A percentile compares a stretch with the other conserved stretches of the same genome.
Conservation (phyloP, 139 green algal genomes). For the Chlamydomonas sp. region DNA sequence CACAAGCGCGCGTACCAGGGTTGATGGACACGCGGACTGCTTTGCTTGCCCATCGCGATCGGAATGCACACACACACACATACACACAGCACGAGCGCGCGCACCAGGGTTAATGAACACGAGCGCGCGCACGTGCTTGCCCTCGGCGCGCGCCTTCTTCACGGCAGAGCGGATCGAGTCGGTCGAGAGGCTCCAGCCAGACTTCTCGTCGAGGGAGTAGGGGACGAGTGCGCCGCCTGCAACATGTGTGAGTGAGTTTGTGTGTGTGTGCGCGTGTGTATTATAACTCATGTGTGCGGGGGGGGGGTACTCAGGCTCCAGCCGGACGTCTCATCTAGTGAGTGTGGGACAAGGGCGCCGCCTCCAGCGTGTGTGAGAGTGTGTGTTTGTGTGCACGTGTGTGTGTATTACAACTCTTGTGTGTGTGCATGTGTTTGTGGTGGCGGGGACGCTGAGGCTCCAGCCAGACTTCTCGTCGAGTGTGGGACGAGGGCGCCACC, state of each 20-base stretch:
- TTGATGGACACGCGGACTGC: constrained; percentile 92
- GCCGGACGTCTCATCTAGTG: constrained; percentile 53
- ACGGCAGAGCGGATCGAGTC: constrained; percentile 30
- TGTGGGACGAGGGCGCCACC: constrained; percentile 66
- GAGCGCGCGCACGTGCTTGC: constrained; percentile 63
- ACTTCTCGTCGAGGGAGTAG: constrained; percentile 68
- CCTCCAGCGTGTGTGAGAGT: constrained; percentile 18
- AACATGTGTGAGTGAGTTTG: too few species aligned
- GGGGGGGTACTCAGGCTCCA: constrained; percentile 51
- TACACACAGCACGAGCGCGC: too few species aligned
- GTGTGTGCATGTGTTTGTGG: neutral
- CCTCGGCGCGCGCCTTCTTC: constrained; percentile 34
- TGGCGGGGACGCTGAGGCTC: constrained; percentile 26
- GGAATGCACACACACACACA: too few species aligned
- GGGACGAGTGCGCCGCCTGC: constrained; percentile 56
- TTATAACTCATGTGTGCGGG: constrained; percentile 22
- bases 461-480: constrained; percentile 63
- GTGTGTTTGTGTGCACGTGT: too few species aligned
- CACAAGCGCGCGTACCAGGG: too few species aligned
- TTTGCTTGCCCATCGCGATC: too few species aligned
- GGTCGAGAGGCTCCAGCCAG: constrained; percentile 52
- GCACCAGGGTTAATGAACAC: constrained; percentile 92
- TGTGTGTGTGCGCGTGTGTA: too few species aligned
- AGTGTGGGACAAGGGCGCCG: constrained; percentile 61
- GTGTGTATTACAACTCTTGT: neutral